A percentile compares a stretch with the other conserved stretches of the same genome.
phyloP scores from a whole-genome alignment of 768 basidiomycete genomes.

The Mycena epipterygia region DNA sequence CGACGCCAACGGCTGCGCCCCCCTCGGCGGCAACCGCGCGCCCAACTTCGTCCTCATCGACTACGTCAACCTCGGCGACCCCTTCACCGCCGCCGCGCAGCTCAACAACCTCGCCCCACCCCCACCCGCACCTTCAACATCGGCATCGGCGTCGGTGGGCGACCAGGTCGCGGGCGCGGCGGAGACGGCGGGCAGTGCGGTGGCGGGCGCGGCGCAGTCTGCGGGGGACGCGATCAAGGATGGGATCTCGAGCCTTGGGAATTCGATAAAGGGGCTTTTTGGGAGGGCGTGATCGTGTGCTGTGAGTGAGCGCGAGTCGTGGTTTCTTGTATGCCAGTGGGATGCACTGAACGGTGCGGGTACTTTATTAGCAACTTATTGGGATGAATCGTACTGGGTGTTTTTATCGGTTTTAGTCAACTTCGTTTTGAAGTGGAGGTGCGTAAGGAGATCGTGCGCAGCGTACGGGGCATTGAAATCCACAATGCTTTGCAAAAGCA shows the following conservation, averaged over 20 bases:
- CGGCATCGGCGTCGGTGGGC: neutral
- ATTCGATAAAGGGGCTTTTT: neutral
- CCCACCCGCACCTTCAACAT: conserved; percentile 3
- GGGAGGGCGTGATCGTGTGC: neutral
- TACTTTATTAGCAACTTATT: neutral
- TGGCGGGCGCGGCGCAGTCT: neutral
- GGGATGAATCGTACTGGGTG: too few relatives aligned
- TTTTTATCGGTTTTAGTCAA: too few relatives aligned
- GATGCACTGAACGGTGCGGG: neutral
- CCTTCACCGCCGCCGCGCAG: conserved; percentile 52
- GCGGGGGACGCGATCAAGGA: neutral
- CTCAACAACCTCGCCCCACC: conserved; percentile 53
- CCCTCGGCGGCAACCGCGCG: conserved; percentile 52
- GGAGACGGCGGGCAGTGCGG: neutral
- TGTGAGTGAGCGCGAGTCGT: neutral
- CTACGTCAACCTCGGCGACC: conserved; percentile 60
- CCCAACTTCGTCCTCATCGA: conserved; percentile 66
- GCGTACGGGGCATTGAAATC: too few relatives aligned
- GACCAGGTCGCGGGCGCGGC: neutral
- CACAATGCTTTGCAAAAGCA: too few relatives aligned
- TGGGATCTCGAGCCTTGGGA: neutral
- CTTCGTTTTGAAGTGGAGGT: too few relatives aligned
- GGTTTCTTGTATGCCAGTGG: neutral
- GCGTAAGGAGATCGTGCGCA: too few relatives aligned
- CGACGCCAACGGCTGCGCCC: conserved; percentile 58